phyloP scores from a whole-genome alignment of 106 monocot genomes.

The Vanilla planifolia region DNA sequence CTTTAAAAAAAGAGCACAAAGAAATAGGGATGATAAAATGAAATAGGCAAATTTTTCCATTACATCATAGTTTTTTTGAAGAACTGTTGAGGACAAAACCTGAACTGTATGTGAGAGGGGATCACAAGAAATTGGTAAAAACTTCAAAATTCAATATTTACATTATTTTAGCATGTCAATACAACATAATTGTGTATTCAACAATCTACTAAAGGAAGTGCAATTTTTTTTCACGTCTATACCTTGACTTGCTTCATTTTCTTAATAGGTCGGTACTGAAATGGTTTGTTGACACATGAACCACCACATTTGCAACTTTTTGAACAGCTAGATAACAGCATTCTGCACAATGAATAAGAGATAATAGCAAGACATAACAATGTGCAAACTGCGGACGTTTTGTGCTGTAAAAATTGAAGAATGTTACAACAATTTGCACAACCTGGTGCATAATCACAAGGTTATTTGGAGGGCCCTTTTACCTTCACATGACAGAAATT shows the following conservation, averaged over 20 bases:
- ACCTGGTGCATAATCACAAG: constrained; percentile 1
- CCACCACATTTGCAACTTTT: constrained; percentile 71
- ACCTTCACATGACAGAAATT: background rate
- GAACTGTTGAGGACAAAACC: too few relatives aligned
- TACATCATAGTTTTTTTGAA: too few relatives aligned
- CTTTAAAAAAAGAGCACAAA: too few relatives aligned
- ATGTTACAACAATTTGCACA: background rate
- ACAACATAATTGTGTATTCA: too few relatives aligned
- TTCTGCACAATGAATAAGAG: constrained; percentile 28
- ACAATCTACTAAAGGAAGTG: too few relatives aligned
- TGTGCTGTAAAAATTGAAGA: background rate
- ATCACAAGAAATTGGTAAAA: too few relatives aligned
- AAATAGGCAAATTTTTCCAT: too few relatives aligned
- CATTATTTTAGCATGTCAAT: too few relatives aligned
- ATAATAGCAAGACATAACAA: background rate
- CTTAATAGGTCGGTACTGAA: constrained; percentile 73
- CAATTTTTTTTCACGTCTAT: constrained; percentile 4
- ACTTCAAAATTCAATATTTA: too few relatives aligned
- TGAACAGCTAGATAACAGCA: constrained; percentile 87
- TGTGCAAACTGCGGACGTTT: background rate
- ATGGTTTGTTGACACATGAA: constrained; percentile 76
- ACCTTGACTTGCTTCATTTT: constrained; percentile 83
- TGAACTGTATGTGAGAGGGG: too few relatives aligned
- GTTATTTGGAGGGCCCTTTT: background rate
- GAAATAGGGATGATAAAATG: too few relatives aligned